phyloP scores from a whole-genome alignment of 176 grass and related monocot species.

The Rhynchospora pubera region DNA sequence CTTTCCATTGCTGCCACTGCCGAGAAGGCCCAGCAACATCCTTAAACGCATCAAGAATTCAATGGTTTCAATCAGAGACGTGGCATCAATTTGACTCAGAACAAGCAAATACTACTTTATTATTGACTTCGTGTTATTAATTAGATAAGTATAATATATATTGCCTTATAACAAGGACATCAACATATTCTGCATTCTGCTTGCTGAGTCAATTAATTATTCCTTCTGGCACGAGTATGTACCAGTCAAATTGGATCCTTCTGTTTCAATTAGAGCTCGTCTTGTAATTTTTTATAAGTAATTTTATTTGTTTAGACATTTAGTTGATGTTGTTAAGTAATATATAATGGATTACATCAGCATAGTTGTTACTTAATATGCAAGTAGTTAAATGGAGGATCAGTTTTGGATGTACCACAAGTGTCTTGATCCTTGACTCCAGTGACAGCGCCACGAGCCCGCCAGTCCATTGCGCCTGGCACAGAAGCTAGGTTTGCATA shows the following conservation, averaged over 20 bases:
- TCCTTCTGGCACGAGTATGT: not conserved
- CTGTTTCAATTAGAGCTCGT: not conserved
- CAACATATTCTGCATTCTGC: not conserved
- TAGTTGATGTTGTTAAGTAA: not conserved
- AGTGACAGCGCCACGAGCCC: slow-evolving; percentile 32
- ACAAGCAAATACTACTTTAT: not conserved
- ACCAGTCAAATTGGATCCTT: not conserved
- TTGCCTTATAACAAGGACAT: not conserved
- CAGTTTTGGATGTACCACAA: slow-evolving; percentile 22
- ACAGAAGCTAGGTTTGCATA: slow-evolving; percentile 13
- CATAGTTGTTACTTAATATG: not conserved
- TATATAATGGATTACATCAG: not conserved
- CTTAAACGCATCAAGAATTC: slow-evolving; percentile 4
- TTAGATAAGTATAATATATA: not conserved
- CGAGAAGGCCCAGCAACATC: slow-evolving; percentile 43
- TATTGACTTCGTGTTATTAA: not conserved
- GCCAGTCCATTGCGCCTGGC: slow-evolving; percentile 32
- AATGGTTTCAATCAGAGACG: not conserved
- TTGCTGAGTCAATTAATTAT: not conserved
- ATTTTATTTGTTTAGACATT: not conserved
- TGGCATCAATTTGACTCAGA: too few species aligned
- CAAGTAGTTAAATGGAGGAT: not conserved
- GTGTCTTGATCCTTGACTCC: slow-evolving; percentile 31
- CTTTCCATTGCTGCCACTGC: slow-evolving; percentile 38
- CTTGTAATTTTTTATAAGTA: not conserved